A percentile compares a stretch with the other conserved stretches of the same genome.
Conservation (phyloP, 345 rosid genomes). For the Melaleuca quinquenervia region DNA sequence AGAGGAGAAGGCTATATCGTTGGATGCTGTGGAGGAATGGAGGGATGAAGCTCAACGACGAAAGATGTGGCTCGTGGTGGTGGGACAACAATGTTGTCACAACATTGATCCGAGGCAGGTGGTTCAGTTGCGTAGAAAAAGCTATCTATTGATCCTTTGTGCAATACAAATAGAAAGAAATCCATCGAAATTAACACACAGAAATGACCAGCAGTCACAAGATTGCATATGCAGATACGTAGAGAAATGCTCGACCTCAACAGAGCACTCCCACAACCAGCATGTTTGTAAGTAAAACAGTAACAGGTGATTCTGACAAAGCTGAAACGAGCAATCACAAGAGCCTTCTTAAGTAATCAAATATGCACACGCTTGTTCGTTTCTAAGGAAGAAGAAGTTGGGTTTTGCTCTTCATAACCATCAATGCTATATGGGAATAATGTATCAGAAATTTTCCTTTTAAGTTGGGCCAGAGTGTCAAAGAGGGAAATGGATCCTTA, state of each 20-base stretch:
- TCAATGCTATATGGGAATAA: neutral
- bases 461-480: neutral
- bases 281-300: neutral
- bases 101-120: neutral
- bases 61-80: accelerated
- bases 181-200: too few relatives aligned
- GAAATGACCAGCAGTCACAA: too few relatives aligned
- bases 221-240: too few relatives aligned
- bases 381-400: slow-evolving; percentile 8
- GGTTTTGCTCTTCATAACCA: slow-evolving; percentile 26
- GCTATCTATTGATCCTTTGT: too few relatives aligned
- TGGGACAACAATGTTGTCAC: neutral
- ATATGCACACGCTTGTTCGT: neutral
- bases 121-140: neutral
- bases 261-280: too few relatives aligned
- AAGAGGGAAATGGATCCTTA: slow-evolving; percentile 19
- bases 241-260: too few relatives aligned
- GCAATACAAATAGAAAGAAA: too few relatives aligned
- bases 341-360: neutral
- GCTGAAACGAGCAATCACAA: neutral
- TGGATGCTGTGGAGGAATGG: too few relatives aligned
- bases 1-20: too few relatives aligned
- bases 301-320: neutral
- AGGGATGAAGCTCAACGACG: too few relatives aligned
- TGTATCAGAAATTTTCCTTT: slow-evolving; percentile 1